Evolutionary conservation across 1,139 yeast species (phyloP), one percentile per base, ranked within the genome.

Genomic region (Saccharomyces pastorianus): DNA sequence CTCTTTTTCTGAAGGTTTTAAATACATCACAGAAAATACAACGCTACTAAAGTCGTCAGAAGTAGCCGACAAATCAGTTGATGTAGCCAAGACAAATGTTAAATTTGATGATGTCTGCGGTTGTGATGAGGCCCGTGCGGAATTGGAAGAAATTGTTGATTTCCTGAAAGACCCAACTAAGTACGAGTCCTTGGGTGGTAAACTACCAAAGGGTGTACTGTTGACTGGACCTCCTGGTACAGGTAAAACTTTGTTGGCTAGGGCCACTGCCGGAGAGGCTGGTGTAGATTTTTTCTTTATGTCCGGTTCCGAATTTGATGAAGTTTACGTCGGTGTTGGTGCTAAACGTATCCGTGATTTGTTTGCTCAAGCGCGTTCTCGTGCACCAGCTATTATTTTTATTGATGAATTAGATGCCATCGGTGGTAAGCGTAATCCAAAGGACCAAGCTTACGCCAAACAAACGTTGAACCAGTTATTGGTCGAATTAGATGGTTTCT

Each of bases 161-260:
- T 95, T 95, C 66, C 80, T 95, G 68, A 90, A 89, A 69, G 98
- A 95, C 68, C 99, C 99, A 14, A 82, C 96, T 23, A 88, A 88
- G 70, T 95, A 90, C 73, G 95, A 98, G 48, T 95, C 96, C 1
- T 78, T 95, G 53, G 99, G 99, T 60, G 99, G 99, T 53, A 90
- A 90, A 71, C 77, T 95, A 63, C 99, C 99, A 55, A 93, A 91
- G 71, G 99, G 99, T 76, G 96, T 95, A 4, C 75, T 95, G 56
- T 77, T 95, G 59, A 93, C 99, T 6, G 99, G 99, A 49, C 99
- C 99, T 44, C 99, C 99, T 44, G 99, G 99, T 73, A 95, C 99
- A 6, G 99, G 99, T 81, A 95, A 95, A 71, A 95, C 99, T 1
- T 76, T 95, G 59, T 79, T 95, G 59, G 99, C 99, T 0, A 82